These are phyloP conservation scores for Zygosaccharomyces sapae DNA, from an alignment of 1,139 yeast species.

Conservation along the genomic window DNA sequence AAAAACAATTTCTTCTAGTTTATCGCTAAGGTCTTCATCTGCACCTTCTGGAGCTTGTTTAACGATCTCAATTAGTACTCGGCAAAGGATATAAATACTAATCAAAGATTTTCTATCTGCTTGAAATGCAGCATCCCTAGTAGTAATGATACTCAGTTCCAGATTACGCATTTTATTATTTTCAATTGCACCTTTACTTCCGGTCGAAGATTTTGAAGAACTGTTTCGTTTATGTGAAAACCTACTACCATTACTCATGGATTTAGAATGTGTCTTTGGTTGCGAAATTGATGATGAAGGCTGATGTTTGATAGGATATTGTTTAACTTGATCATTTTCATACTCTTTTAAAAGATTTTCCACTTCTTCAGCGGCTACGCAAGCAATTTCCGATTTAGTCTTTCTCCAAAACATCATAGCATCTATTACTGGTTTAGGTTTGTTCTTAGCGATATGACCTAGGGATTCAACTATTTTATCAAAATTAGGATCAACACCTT, in stretches of 20 bases:
- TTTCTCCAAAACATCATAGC: conserved; percentile 98
- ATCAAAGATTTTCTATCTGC: conserved; percentile 86
- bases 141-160: conserved; percentile 49
- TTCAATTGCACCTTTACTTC: conserved; percentile 16
- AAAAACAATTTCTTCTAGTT: conserved; percentile 88
- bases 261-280: conserved; percentile 20
- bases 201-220: conserved; percentile 37
- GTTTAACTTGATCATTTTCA: conserved; percentile 21
- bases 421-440: conserved; percentile 94
- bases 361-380: conserved; percentile 63
- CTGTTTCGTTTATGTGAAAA: conserved; percentile 39
- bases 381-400: conserved; percentile 80
- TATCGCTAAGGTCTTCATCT: conserved; percentile 77
- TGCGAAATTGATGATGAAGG: conserved; percentile 12
- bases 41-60: conserved; percentile 75
- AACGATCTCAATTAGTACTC: conserved; percentile 92
- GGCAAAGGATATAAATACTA: conserved; percentile 79
- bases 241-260: conserved; percentile 34
- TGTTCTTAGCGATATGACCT: conserved; percentile 84
- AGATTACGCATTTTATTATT: conserved; percentile 31
- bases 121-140: conserved; percentile 68
- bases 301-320: conserved; percentile 7
- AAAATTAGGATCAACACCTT: conserved; percentile 80
- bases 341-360: conserved; percentile 36
- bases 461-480: conserved; percentile 80